Base-by-base conservation (phyloP, 805 yeast species). In the Cyberlindnera mrakii region DNA sequence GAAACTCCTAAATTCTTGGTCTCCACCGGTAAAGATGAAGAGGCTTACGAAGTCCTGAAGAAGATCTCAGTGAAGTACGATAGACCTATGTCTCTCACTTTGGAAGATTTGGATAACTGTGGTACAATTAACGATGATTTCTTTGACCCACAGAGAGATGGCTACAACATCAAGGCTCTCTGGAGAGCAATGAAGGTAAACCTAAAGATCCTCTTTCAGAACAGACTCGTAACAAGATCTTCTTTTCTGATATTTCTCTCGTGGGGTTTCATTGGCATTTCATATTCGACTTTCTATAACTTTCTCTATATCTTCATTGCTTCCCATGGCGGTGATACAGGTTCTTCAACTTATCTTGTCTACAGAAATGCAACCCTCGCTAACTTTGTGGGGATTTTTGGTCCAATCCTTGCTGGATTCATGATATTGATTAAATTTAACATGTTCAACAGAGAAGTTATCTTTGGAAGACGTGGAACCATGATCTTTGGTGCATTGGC, bases 391-490 rank as follows among this genome's bases (percentile, higher is more conserved):
- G 72, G 75, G 30, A 69, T 70, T 19, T 68, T 67, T 41, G 80
- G 80, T 17, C 80, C 80, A 30, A 51, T 73, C 11, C 57, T 74
- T 31, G 78, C 72, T 4, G 78, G 75, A 39, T 60, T 50, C 39
- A 15, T 55, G 36, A 52, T 53, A 18, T 30, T 48, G 13, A 38
- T 49, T 33, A 52, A 48, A 19, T 50, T 52, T 42, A 47, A 35
- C 4, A 38, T 33, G 1, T 40, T 35, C 18, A 48, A 48, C 7
- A 50, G 39, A 32, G 18, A 40, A 1, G 27, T 44, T 6, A 20
- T 40, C 13, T 63, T 77, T 29, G 82, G 84, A 6, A 67, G 84
- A 58, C 70, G 77, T 52, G 84, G 84, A 8, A 70, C 81, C 1
- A 66, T 80, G 69, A 62, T 64, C 1, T 59, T 67, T 30, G 79